These are phyloP conservation scores for Cladophialophora yegresii DNA, from an alignment of 2,329 filamentous ascomycete genomes.

Conservation along the genomic window DNA sequence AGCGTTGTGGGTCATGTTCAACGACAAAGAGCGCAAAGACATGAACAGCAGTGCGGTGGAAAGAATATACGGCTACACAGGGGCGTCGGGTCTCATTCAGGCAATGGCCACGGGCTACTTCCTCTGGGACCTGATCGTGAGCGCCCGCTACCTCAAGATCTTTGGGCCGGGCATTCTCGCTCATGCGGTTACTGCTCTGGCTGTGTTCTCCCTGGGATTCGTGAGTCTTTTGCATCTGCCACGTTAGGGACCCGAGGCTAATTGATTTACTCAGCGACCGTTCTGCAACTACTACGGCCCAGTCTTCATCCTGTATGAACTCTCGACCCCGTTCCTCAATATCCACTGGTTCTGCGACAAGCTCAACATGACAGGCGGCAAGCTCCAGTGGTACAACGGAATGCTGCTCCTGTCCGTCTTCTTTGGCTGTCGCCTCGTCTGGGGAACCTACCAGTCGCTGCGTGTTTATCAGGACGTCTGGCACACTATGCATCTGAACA, in stretches of 20 bases:
- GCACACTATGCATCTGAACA: slow-evolving; percentile 51
- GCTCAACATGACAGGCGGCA: slow-evolving; percentile 63
- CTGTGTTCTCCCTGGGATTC: slow-evolving; percentile 64
- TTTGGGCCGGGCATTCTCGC: slow-evolving; percentile 64
- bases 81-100: slow-evolving; percentile 59
- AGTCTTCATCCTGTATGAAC: slow-evolving; percentile 68
- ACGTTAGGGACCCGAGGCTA: not conserved
- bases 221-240: slow-evolving; percentile 48
- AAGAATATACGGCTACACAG: slow-evolving; percentile 64
- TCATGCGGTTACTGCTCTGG: slow-evolving; percentile 62
- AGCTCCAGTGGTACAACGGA: slow-evolving; percentile 64
- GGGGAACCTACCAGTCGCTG: slow-evolving; percentile 63
- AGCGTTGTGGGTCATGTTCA: slow-evolving; percentile 60
- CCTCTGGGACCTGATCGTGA: slow-evolving; percentile 63
- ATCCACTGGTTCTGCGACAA: slow-evolving; percentile 72
- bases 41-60: slow-evolving; percentile 53
- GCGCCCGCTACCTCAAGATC: slow-evolving; percentile 56
- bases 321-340: slow-evolving; percentile 67
- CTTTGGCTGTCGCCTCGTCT: slow-evolving; percentile 63
- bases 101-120: slow-evolving; percentile 66
- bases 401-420: slow-evolving; percentile 61
- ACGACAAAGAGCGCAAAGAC: slow-evolving; percentile 57
- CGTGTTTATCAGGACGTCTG: slow-evolving; percentile 63
- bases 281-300: slow-evolving; percentile 67
- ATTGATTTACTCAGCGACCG: slow-evolving; percentile 53